A percentile compares a stretch with the other conserved stretches of the same genome.
These are phyloP conservation scores for Zygosaccharomyces pseudobailii DNA, from an alignment of 1,139 yeast species.

Conservation along the genomic window DNA sequence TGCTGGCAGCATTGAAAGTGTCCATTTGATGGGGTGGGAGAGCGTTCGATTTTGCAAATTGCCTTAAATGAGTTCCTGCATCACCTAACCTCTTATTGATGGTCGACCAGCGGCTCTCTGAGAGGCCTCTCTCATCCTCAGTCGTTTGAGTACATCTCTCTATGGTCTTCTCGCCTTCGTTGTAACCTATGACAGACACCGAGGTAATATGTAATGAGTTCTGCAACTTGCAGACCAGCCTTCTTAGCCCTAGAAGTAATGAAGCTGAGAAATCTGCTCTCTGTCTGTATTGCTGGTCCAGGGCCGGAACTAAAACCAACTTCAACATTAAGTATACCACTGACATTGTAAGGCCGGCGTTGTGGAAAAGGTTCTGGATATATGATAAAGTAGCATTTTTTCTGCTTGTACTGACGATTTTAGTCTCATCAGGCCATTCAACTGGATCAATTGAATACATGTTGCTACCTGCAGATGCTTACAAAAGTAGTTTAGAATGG, in stretches of 20 bases:
- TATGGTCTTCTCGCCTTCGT: constrained; percentile 32
- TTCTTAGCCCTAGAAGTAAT: constrained; percentile 24
- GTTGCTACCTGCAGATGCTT: background rate
- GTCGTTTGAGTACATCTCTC: constrained; percentile 36
- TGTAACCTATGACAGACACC: constrained; percentile 38
- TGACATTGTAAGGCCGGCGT: constrained; percentile 31
- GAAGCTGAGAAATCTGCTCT: constrained; percentile 25
- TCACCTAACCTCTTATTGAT: constrained; percentile 20
- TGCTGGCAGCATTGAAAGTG: constrained; percentile 19
- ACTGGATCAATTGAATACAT: background rate
- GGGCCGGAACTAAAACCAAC: constrained; percentile 31
- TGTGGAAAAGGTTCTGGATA: constrained; percentile 25
- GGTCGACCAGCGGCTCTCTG: constrained; percentile 35
- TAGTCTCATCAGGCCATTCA: constrained; percentile 22
- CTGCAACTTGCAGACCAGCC: constrained; percentile 20
- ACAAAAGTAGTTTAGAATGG: background rate
- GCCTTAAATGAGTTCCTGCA: constrained; percentile 11
- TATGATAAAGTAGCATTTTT: constrained; percentile 11
- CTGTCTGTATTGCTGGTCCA: constrained; percentile 32
- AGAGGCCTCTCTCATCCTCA: constrained; percentile 35
- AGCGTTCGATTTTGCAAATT: constrained; percentile 11
- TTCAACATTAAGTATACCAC: constrained; percentile 22
- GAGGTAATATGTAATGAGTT: constrained; percentile 30
- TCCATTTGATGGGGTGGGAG: constrained; percentile 14
- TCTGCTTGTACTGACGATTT: constrained; percentile 9